Percentiles rank a stretch among this genome's conserved stretches.
Conservation (phyloP, 163 green algal genomes). For the Scenedesmus sp. region DNA sequence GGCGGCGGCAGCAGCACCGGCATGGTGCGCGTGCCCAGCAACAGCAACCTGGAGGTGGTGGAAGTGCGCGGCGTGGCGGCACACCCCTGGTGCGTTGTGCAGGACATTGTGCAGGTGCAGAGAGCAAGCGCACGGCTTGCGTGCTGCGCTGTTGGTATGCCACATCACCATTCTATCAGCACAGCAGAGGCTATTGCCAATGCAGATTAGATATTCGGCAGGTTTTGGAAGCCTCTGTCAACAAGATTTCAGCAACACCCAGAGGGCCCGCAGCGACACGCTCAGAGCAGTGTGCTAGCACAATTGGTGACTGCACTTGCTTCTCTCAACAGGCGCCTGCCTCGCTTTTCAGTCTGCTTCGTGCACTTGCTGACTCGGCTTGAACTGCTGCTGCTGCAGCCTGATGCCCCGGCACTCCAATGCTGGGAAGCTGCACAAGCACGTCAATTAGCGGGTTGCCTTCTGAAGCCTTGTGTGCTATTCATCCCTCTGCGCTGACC, state of each 20-base stretch:
- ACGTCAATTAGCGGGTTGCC: no score
- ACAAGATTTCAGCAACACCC: no score
- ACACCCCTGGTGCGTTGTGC: slow-evolving; percentile 38
- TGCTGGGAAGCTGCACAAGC: no score
- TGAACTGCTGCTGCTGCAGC: background rate
- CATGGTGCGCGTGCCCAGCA: slow-evolving; percentile 41
- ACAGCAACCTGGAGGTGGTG: slow-evolving; percentile 46
- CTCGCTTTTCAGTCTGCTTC: no score
- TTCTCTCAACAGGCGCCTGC: background rate
- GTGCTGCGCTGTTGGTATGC: background rate
- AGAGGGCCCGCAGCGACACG: no score
- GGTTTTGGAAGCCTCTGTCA: no score
- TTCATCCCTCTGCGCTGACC: no score
- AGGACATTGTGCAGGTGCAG: background rate
- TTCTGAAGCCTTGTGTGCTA: no score
- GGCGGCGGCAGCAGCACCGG: background rate
- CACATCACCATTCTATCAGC: background rate
- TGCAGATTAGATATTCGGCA: no score
- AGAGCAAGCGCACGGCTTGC: background rate
- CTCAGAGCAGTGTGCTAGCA: no score
- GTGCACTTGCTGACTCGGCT: background rate
- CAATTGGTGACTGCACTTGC: background rate
- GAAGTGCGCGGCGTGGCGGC: slow-evolving; percentile 37
- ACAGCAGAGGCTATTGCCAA: background rate
- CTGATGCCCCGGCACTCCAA: no score